Conservation (phyloP, 768 basidiomycete genomes). For the Trametes maxima region DNA sequence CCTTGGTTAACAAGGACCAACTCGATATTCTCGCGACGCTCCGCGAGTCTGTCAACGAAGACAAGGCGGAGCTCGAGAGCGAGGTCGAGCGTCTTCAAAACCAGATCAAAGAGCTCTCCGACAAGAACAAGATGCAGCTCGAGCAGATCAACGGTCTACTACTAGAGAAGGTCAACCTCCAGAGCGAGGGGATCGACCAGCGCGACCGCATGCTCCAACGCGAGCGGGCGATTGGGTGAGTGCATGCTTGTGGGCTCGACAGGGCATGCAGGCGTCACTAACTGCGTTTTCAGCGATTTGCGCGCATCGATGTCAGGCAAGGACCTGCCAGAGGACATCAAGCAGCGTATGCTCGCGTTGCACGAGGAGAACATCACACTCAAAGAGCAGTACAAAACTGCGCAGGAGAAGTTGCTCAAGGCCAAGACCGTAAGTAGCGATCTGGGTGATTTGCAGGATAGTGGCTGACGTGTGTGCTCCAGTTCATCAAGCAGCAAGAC, state of each 20-base stretch:
- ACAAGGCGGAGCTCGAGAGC: constrained; percentile 73
- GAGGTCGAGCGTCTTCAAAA: constrained; percentile 66
- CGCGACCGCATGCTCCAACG: constrained; percentile 85
- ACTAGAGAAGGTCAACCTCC: constrained; percentile 88
- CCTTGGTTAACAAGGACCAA: constrained; percentile 91
- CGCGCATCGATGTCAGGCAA: constrained; percentile 76
- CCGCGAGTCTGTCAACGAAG: constrained; percentile 87
- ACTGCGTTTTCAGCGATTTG: constrained; percentile 57
- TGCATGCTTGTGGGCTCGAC: constrained; percentile 1
- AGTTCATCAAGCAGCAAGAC: constrained; percentile 95
- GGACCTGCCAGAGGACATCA: constrained; percentile 82
- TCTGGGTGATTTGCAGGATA: neutral
- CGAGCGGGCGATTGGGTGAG: constrained; percentile 83
- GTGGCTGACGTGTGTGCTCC: neutral
- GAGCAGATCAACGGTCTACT: constrained; percentile 86
- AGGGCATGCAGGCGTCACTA: neutral
- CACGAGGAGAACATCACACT: constrained; percentile 77
- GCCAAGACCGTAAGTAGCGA: constrained; percentile 61
- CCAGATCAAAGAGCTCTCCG: constrained; percentile 68
- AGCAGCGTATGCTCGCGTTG: constrained; percentile 67
- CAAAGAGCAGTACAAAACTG: constrained; percentile 70
- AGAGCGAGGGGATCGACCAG: constrained; percentile 88
- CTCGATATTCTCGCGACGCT: constrained; percentile 84
- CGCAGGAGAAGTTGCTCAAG: constrained; percentile 77
- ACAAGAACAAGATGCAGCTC: constrained; percentile 89